These are phyloP conservation scores for Senecio squalidus DNA, from an alignment of 140 eudicot genomes.

Conservation along the genomic window DNA sequence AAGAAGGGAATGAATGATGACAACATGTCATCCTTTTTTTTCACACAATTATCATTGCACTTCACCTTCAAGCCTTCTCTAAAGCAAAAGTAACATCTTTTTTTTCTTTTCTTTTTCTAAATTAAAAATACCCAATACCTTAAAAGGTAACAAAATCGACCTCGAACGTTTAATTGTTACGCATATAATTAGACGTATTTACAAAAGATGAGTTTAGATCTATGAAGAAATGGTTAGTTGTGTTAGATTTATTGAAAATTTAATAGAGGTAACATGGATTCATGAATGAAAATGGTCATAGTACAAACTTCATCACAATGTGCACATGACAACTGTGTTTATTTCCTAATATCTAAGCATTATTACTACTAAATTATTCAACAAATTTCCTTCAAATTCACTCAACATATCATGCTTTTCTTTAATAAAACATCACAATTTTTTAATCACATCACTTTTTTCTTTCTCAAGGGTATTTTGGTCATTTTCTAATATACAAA, in stretches of 20 bases:
- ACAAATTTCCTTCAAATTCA: constrained; percentile 30
- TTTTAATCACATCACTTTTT: neutral
- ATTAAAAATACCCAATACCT: constrained; percentile 12
- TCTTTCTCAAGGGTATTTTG: constrained; percentile 6
- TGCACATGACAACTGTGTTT: constrained; percentile 37
- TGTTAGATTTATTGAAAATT: constrained; percentile 9
- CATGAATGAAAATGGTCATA: constrained; percentile 20
- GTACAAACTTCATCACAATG: constrained; percentile 31
- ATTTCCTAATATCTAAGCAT: constrained; percentile 34
- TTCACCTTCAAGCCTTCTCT: constrained; percentile 14
- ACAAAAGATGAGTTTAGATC: constrained; percentile 5
- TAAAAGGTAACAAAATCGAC: constrained; percentile 6
- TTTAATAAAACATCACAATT: constrained; percentile 17
- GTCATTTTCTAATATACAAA: neutral
- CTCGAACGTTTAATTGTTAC: neutral
- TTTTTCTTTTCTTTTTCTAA: neutral
- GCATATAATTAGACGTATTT: neutral
- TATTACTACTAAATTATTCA: constrained; percentile 24
- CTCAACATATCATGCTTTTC: constrained; percentile 33
- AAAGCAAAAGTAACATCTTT: constrained; percentile 23
- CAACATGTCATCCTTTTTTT: constrained; percentile 20
- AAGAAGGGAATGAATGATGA: constrained; percentile 23
- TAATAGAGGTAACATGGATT: constrained; percentile 38
- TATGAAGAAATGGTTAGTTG: constrained; percentile 11
- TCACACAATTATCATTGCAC: constrained; percentile 27